These are phyloP conservation scores for Isabelozyma heimii DNA, from an alignment of 805 yeast genomes.

Conservation along the genomic window DNA sequence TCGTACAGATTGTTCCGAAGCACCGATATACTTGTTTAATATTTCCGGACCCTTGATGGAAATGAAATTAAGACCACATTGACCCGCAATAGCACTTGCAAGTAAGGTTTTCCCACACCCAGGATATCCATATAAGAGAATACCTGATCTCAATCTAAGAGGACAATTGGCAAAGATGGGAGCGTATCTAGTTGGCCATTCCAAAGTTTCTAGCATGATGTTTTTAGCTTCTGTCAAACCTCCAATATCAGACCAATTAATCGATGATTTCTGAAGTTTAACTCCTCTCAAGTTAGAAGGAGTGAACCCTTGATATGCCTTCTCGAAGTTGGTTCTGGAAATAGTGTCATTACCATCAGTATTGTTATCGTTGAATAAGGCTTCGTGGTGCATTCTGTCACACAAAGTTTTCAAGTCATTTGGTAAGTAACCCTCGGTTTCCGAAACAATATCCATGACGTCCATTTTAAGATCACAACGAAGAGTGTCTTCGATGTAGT, in stretches of 20 bases:
- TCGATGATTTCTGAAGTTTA: conserved; percentile 72
- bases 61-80: conserved; percentile 90
- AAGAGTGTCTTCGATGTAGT: conserved; percentile 29
- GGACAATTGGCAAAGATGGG: conserved; percentile 93
- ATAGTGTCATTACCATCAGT: conserved; percentile 8
- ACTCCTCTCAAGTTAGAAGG: conserved; percentile 88
- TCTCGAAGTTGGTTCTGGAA: conserved; percentile 42
- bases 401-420: conserved; percentile 70
- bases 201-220: conserved; percentile 79
- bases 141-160: conserved; percentile 82
- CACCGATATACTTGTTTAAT: conserved; percentile 92
- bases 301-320: conserved; percentile 63
- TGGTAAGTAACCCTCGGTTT: conserved; percentile 89
- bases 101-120: conserved; percentile 95
- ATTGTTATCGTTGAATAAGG: conserved; percentile 18
- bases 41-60: conserved; percentile 96
- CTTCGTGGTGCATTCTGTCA: conserved; percentile 66
- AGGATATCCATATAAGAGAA: conserved; percentile 89
- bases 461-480: conserved; percentile 37
- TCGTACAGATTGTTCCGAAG: conserved; percentile 91
- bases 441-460: conserved; percentile 48
- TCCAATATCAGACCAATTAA: conserved; percentile 86
- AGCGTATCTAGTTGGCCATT: conserved; percentile 96
- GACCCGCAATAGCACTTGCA: conserved; percentile 91
- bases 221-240: conserved; percentile 77